Conservation (phyloP, 352 stramenopile genomes). For the Phytophthora multivora region DNA sequence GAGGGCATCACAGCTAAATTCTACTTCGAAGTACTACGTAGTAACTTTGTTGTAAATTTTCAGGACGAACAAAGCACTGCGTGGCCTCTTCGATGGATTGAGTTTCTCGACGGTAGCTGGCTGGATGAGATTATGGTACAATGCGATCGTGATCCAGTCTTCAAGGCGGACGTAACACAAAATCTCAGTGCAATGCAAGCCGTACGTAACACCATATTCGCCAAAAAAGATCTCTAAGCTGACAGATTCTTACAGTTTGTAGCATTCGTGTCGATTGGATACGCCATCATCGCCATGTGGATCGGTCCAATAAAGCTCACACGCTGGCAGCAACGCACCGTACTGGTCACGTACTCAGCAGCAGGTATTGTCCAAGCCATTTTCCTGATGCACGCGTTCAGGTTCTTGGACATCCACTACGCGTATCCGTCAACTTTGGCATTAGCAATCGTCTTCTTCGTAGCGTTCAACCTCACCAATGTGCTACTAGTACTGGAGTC, state of each 20-base stretch:
- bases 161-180: conserved; percentile 28
- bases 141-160: conserved; percentile 36
- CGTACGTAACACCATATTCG: conserved; percentile 20
- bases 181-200: conserved; percentile 47
- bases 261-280: conserved; percentile 53
- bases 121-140: conserved; percentile 23
- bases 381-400: conserved; percentile 40
- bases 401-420: conserved; percentile 26
- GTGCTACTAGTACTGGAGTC: conserved; percentile 58
- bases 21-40: too few species aligned
- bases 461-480: conserved; percentile 63
- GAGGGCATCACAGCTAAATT: not conserved
- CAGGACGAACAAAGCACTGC: not conserved
- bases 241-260: conserved; percentile 39
- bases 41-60: not conserved
- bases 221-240: conserved; percentile 4
- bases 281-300: conserved; percentile 46
- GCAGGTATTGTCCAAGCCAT: conserved; percentile 43
- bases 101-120: conserved; percentile 16
- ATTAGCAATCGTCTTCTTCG: conserved; percentile 45
- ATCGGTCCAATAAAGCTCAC: conserved; percentile 61
- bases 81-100: conserved; percentile 6
- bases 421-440: conserved; percentile 43
- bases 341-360: conserved; percentile 41
- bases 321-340: conserved; percentile 46